Base-by-base conservation (phyloP, 106 monocot species). In the Cymbidium sinense region DNA sequence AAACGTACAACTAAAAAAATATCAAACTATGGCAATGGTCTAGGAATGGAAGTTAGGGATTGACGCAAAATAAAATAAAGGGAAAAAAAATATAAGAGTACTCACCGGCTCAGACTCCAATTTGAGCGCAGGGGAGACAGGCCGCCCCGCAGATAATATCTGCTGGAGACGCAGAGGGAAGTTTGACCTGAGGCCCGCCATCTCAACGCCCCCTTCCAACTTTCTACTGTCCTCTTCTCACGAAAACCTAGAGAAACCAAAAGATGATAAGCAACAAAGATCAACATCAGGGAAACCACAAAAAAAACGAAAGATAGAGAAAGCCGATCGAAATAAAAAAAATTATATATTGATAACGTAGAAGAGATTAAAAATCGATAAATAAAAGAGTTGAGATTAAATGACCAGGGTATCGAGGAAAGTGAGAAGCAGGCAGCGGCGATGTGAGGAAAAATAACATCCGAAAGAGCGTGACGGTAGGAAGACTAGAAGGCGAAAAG, bases 101-200 rank as follows among this genome's bases (percentile, higher is more conserved):
- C 95, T 86, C 52, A 95, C 95, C 9, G 95, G 92, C 43, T 95
- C 95, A 19, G 92, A 83, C 82, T 95, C 95, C 79, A 95, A 62
- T 80, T 86, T 89, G 34, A 95, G 90, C 18, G 92, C 82, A 12
- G 92, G 95, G 11, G 89, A 82, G 29, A 75, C 78, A 11, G 86
- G 75, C 52, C 92, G 70, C 20, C 90, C 92, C 1, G 90, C 88
- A 41, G 92, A 85, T 50, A 95, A 62, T 82, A 95, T 86, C 86
- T 92, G 95, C 88, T 92, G 91, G 75, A 95, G 86, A 44, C 95
- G 86, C 77, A 90, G 78, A 25, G 95, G 92, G 27, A 95, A 83
- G 79, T 74, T 86, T 69, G 90, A 77, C 77, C 90, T 78, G 31
- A 81, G 85, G 36, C 61, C 79, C 67, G 92, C 86, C 95, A 91